Base-by-base conservation (phyloP, 148 eudicot species). In the Selenicereus undatus region DNA sequence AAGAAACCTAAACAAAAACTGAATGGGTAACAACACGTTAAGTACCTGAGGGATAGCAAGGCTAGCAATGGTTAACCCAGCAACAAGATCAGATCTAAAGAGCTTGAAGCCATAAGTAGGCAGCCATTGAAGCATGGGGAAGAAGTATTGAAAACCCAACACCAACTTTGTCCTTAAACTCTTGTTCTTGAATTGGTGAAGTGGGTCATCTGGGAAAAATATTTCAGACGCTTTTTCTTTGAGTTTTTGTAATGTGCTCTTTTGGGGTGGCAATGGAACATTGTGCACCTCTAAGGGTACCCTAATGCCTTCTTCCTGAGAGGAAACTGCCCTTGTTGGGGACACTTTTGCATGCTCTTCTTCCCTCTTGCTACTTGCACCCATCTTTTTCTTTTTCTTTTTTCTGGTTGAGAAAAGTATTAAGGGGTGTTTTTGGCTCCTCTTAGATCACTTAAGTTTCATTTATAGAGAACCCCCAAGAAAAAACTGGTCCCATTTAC, bases 31-130 rank as follows among this genome's bases (percentile, higher is more conserved):
- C 20, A 56, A 17, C 18, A 56, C 18, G 0, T 56, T 16, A 22
- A 32, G 1, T 60, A 92, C 98, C 97, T 95, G 99, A 9, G 99
- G 99, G 74, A 95, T 95, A 2, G 97, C 97, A 26, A 95, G 93
- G 85, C 99, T 95, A 36, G 98, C 97, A 89, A 95, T 95, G 86
- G 98, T 95, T 82, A 95, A 90, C 1, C 98, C 98, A 32, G 98
- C 87, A 39, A 95, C 80, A 42, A 93, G 80, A 83, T 95, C 99
- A 20, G 97, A 90, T 72, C 86, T 76, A 65, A 95, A 83, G 58
- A 91, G 89, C n/a, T 48, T 75, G 17, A 93, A 82, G 17, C 66
- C 83, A 56, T 95, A 95, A 71, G 74, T 83, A 0, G 97, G 97
- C 0, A 86, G 90, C 99, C 99, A 96, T 60, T 92, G 89, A 56